These are phyloP conservation scores for Pseudopithomyces maydicus DNA, from an alignment of 2,329 filamentous ascomycete genomes.

Conservation along the genomic window DNA sequence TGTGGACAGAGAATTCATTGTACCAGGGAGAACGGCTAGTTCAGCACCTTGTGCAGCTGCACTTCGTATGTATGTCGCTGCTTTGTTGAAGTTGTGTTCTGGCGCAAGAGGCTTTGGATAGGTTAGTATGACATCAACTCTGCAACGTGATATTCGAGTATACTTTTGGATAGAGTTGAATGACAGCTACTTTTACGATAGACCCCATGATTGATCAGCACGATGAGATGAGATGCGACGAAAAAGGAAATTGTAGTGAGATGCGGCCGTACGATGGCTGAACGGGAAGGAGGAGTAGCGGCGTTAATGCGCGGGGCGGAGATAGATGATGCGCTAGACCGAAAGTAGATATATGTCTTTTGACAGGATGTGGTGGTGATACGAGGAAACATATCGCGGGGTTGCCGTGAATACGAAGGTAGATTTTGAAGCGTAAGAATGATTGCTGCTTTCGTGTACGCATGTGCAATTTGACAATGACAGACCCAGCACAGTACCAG, in stretches of 20 bases:
- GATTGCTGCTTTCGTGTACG: too few relatives aligned
- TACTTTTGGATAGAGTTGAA: constrained; percentile 57
- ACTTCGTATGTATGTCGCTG: constrained; percentile 50
- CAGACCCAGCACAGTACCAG: neutral
- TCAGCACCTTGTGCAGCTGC: constrained; percentile 53
- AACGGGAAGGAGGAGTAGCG: neutral
- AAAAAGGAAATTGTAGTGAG: neutral
- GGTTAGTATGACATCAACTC: constrained; percentile 1
- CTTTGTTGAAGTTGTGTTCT: constrained; percentile 55
- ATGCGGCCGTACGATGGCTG: neutral
- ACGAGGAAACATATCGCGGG: too few relatives aligned
- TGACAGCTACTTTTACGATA: constrained; percentile 54
- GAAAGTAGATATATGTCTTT: too few relatives aligned
- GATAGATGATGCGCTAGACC: constrained; percentile 2
- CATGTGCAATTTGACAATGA: too few relatives aligned
- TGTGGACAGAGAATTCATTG: too few relatives aligned
- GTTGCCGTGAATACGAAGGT: too few relatives aligned
- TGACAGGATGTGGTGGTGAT: too few relatives aligned
- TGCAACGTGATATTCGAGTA: neutral
- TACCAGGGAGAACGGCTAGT: constrained; percentile 54
- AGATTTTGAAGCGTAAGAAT: too few relatives aligned
- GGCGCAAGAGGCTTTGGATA: constrained; percentile 51
- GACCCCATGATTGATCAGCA: constrained; percentile 45
- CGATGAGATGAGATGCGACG: neutral
- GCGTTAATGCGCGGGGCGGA: constrained; percentile 12